These are phyloP conservation scores for Acidomyces sp. DNA, from an alignment of 495 filamentous ascomycete species.

Conservation along the genomic window DNA sequence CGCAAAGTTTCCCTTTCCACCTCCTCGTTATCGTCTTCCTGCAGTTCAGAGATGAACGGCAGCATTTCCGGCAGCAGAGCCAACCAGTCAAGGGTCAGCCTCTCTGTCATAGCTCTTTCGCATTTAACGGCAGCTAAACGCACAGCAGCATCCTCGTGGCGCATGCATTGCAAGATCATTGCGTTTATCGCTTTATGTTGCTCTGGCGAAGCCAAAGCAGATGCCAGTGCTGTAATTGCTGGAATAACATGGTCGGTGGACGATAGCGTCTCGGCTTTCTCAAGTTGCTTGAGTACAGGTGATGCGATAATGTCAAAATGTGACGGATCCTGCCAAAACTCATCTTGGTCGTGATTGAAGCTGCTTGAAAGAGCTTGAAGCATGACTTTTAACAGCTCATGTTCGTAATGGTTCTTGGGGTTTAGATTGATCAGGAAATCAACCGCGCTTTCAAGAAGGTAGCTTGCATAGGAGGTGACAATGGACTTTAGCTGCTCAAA, in stretches of 20 bases:
- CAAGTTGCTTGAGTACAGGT: conserved; percentile 55
- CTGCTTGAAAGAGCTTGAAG: conserved; percentile 55
- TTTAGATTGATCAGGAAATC: conserved; percentile 37
- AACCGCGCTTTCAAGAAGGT: conserved; percentile 62
- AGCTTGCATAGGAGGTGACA: conserved; percentile 77
- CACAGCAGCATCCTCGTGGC: conserved; percentile 50
- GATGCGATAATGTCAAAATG: conserved; percentile 61
- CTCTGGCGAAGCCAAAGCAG: conserved; percentile 62
- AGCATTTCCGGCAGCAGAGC: conserved; percentile 82
- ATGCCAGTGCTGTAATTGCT: conserved; percentile 65
- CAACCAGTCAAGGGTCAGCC: conserved; percentile 85
- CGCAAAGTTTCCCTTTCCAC: conserved; percentile 77
- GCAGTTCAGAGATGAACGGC: conserved; percentile 80
- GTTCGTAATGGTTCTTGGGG: not conserved
- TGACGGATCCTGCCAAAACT: conserved; percentile 83
- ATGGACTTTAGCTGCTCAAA: conserved; percentile 82
- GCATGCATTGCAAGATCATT: conserved; percentile 58
- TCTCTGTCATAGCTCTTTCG: conserved; percentile 61
- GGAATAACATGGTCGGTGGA: conserved; percentile 33
- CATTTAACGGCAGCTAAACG: conserved; percentile 67
- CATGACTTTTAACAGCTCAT: conserved; percentile 29
- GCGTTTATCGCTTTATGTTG: conserved; percentile 80
- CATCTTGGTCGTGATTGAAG: conserved; percentile 71
- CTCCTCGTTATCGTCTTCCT: conserved; percentile 88
- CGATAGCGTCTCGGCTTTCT: conserved; percentile 7